Percentiles rank a stretch among this genome's conserved stretches.
Conservation (phyloP, 2,329 filamentous ascomycete species). For the Verticillium nonalfalfae region DNA sequence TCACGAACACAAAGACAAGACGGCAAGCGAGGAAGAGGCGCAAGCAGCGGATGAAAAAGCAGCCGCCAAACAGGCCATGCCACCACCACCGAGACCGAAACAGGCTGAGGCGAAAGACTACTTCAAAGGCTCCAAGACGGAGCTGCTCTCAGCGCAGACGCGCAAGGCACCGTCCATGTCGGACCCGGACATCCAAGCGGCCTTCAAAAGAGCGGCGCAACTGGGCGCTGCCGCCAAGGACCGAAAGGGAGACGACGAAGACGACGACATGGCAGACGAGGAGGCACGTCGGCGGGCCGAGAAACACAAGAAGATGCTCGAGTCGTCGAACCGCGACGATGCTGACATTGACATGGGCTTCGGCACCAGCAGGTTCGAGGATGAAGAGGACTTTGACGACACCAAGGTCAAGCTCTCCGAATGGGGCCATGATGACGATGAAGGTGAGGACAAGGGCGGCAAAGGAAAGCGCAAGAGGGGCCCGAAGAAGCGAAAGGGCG, state of each 20-base stretch:
- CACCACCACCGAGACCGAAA: slow-evolving; percentile 37
- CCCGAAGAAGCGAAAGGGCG: slow-evolving; percentile 69
- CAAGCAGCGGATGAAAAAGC: slow-evolving; percentile 12
- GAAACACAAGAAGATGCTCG: slow-evolving; percentile 67
- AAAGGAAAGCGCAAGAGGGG: slow-evolving; percentile 62
- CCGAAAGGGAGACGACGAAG: slow-evolving; percentile 24
- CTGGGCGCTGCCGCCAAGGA: slow-evolving; percentile 41
- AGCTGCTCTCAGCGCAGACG: slow-evolving; percentile 45
- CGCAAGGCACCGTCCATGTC: slow-evolving; percentile 50
- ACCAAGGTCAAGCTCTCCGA: slow-evolving; percentile 60
- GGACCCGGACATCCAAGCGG: slow-evolving; percentile 75
- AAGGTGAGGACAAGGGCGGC: slow-evolving; percentile 35
- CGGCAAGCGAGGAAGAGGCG: slow-evolving; percentile 20
- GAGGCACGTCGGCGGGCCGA: slow-evolving; percentile 54
- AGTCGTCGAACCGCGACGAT: slow-evolving; percentile 69
- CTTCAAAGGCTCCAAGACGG: slow-evolving; percentile 53
- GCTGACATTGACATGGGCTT: slow-evolving; percentile 95
- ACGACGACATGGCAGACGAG: slow-evolving; percentile 32
- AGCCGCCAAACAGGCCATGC: slow-evolving; percentile 27
- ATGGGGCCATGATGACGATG: slow-evolving; percentile 51
- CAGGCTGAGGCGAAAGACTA: slow-evolving; percentile 47
- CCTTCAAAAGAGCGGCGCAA: slow-evolving; percentile 76
- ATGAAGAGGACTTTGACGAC: slow-evolving; percentile 76
- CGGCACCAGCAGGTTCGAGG: slow-evolving; percentile 78
- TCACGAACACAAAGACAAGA: slow-evolving; percentile 34